Percentiles rank a stretch among this genome's conserved stretches.
Evolutionary conservation across 1,284 basidiomycete species (phyloP).

Genomic region (Clitocybe nebularis): DNA sequence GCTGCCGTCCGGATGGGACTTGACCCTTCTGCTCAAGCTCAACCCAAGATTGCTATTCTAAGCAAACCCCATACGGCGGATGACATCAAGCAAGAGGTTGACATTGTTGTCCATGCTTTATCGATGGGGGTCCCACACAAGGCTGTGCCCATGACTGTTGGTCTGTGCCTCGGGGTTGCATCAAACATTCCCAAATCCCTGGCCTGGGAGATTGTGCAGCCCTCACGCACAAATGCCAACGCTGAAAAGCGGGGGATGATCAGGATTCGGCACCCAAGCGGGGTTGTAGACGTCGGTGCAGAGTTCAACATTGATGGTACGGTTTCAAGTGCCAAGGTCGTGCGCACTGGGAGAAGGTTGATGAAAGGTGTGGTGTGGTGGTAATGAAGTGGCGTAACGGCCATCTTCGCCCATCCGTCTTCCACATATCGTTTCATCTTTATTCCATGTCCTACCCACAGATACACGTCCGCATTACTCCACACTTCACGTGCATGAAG

Average conservation of each 20-base stretch:
- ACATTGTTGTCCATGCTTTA: slow-evolving; percentile 59
- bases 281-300: slow-evolving; percentile 63
- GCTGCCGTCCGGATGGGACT: slow-evolving; percentile 64
- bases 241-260: slow-evolving; percentile 26
- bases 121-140: slow-evolving; percentile 74
- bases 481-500: too few relatives aligned
- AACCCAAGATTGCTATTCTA: slow-evolving; percentile 70
- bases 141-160: slow-evolving; percentile 73
- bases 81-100: slow-evolving; percentile 30
- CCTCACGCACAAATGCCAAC: slow-evolving; percentile 9
- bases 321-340: slow-evolving; percentile 56
- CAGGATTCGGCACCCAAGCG: slow-evolving; percentile 60
- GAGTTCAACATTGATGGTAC: slow-evolving; percentile 39
- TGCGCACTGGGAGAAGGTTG: slow-evolving; percentile 62
- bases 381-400: too few relatives aligned
- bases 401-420: too few relatives aligned
- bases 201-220: slow-evolving; percentile 33
- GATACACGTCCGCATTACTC: too few relatives aligned
- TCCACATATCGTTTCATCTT: too few relatives aligned
- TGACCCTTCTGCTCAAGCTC: slow-evolving; percentile 54
- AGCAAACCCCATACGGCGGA: slow-evolving; percentile 28
- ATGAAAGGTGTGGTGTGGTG: slow-evolving; percentile 71
- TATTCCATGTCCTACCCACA: too few relatives aligned
- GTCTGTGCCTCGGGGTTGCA: slow-evolving; percentile 67
- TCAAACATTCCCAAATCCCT: slow-evolving; percentile 49